These are phyloP conservation scores for Coemansia sp. DNA, from an alignment of 192 early-diverging fungal species.

Conservation along the genomic window DNA sequence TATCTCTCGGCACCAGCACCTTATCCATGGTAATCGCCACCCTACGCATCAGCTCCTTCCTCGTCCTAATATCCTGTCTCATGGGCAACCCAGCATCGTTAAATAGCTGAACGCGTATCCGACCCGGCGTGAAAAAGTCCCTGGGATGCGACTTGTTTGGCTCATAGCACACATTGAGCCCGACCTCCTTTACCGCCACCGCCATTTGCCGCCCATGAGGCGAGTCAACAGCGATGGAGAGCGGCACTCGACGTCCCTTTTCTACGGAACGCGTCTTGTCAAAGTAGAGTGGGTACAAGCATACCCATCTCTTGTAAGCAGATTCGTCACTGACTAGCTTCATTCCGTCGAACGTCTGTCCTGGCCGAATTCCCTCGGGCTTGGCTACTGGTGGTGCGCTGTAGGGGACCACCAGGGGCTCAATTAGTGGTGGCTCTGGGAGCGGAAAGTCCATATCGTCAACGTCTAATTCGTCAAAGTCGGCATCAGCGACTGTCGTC, in stretches of 20 bases:
- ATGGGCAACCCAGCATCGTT: conserved; percentile 45
- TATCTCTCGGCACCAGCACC: conserved; percentile 31
- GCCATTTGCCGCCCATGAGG: conserved; percentile 66
- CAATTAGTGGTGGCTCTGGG: conserved; percentile 21
- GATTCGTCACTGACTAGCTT: conserved; percentile 23
- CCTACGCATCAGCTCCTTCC: conserved; percentile 47
- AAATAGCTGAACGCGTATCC: conserved; percentile 65
- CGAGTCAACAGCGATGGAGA: conserved; percentile 53
- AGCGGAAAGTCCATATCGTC: conserved; percentile 57
- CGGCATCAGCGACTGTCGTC: conserved; percentile 2
- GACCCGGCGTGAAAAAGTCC: conserved; percentile 69
- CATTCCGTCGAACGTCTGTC: conserved; percentile 20
- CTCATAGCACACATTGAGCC: conserved; percentile 64
- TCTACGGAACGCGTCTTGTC: conserved; percentile 59
- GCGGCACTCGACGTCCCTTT: conserved; percentile 62
- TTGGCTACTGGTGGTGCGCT: background rate
- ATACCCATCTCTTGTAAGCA: conserved; percentile 60
- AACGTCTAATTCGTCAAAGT: conserved; percentile 35
- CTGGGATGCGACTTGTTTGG: conserved; percentile 65
- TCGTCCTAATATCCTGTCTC: conserved; percentile 48
- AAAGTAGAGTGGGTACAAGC: conserved; percentile 72
- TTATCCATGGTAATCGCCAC: conserved; percentile 27
- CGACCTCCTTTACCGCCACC: conserved; percentile 58
- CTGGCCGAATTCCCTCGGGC: conserved; percentile 15
- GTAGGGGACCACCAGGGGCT: background rate